A percentile compares a stretch with the other conserved stretches of the same genome.
Conservation (phyloP, 805 yeast species). For the Myxozyma geophila region DNA sequence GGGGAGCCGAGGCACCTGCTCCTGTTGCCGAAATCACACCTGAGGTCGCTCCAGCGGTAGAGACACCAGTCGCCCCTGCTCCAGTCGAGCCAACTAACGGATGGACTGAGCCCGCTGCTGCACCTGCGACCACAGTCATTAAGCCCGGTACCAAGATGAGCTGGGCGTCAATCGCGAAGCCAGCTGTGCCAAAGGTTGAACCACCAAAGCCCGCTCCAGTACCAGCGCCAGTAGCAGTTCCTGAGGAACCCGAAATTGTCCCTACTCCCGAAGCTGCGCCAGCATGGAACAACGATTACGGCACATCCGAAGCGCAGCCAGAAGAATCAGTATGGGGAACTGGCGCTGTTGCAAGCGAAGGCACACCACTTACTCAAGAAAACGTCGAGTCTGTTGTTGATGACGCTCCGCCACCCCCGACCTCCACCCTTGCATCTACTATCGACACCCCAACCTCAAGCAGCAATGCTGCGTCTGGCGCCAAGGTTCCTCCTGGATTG, state of each 20-base stretch:
- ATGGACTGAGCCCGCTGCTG: conserved; percentile 25
- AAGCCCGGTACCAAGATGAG: conserved; percentile 36
- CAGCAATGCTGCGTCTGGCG: conserved; percentile 22
- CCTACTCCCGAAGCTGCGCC: conserved; percentile 23
- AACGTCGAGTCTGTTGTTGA: conserved; percentile 36
- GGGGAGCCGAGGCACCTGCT: conserved; percentile 12
- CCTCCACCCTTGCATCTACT: conserved; percentile 39
- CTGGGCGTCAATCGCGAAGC: conserved; percentile 39
- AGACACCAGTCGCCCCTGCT: background rate
- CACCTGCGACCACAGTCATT: conserved; percentile 41
- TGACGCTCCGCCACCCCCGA: conserved; percentile 37
- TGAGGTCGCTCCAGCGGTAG: conserved; percentile 1
- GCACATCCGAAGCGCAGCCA: conserved; percentile 1
- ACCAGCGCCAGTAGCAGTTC: conserved; percentile 24
- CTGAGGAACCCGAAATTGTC: conserved; percentile 21
- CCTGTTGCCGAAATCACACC: background rate
- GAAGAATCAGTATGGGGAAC: conserved; percentile 20
- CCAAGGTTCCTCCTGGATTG: conserved; percentile 38
- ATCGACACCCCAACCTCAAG: conserved; percentile 27
- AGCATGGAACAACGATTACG: conserved; percentile 1
- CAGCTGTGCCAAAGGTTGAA: conserved; percentile 26
- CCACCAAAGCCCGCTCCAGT: conserved; percentile 30
- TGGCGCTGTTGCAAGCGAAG: conserved; percentile 9
- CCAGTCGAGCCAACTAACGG: conserved; percentile 1
- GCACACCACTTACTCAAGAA: conserved; percentile 34